Evolutionary conservation across 2,329 filamentous ascomycete species (phyloP).

Genomic region (Dactylonectria estremocensis): DNA sequence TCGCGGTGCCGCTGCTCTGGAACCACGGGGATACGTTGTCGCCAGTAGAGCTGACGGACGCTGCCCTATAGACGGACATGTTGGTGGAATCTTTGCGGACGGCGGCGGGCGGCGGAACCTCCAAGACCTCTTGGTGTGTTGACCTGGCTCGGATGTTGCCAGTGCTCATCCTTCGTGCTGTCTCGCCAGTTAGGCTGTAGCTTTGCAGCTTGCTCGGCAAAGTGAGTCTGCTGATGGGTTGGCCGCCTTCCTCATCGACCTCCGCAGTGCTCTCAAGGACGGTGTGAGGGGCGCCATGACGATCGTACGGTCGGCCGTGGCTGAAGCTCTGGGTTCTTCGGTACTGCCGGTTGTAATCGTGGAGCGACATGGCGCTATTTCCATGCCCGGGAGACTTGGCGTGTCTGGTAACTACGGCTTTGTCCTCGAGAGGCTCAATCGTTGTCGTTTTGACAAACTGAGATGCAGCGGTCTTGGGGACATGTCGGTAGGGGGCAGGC

Average conservation of each 20-base stretch:
- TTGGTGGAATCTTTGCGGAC: constrained; percentile 35
- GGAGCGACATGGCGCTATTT: constrained; percentile 51
- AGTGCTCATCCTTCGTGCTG: constrained; percentile 56
- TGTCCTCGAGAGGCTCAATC: constrained; percentile 54
- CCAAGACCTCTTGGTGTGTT: constrained; percentile 8
- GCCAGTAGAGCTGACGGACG: constrained; percentile 39
- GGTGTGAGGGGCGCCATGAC: constrained; percentile 57
- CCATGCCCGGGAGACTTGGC: constrained; percentile 49
- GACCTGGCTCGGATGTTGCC: constrained; percentile 51
- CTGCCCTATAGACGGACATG: constrained; percentile 23
- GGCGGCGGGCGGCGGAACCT: constrained; percentile 18
- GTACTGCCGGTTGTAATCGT: constrained; percentile 55
- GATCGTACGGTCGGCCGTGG: constrained; percentile 49
- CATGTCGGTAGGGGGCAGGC: constrained; percentile 60
- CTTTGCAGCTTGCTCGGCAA: constrained; percentile 45
- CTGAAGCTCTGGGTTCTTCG: constrained; percentile 56
- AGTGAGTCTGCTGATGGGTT: constrained; percentile 48
- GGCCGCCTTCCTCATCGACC: constrained; percentile 43
- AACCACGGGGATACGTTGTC: constrained; percentile 35
- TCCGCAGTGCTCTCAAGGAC: constrained; percentile 57
- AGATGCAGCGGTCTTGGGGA: constrained; percentile 68
- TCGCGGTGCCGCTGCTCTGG: constrained; percentile 32
- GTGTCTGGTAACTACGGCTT: constrained; percentile 58
- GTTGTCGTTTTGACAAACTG: constrained; percentile 71
- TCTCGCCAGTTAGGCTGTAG: constrained; percentile 25